phyloP scores from a whole-genome alignment of 768 basidiomycete species.

The Boletus fagicola region DNA sequence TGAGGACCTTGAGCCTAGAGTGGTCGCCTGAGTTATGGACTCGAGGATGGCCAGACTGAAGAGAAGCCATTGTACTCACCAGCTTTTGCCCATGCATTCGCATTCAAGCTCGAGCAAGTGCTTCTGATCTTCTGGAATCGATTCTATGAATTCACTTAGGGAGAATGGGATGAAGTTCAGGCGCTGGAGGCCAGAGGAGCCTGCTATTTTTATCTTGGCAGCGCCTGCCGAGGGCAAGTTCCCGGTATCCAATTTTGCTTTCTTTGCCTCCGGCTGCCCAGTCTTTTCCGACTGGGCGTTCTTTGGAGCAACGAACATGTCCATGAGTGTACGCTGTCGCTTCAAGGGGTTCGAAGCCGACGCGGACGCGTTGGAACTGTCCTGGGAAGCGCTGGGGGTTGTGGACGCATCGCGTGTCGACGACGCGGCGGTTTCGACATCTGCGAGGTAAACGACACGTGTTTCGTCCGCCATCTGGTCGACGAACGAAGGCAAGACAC shows the following conservation, averaged over 20 bases:
- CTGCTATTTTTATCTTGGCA: constrained; percentile 5
- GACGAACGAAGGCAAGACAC: constrained; percentile 14
- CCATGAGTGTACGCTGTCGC: constrained; percentile 63
- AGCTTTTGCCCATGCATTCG: constrained; percentile 70
- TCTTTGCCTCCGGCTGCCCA: constrained; percentile 43
- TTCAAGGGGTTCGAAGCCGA: constrained; percentile 33
- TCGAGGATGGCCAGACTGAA: not conserved
- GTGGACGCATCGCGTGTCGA: constrained; percentile 11
- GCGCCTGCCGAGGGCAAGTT: constrained; percentile 20
- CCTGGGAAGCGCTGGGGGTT: constrained; percentile 27
- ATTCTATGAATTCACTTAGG: constrained; percentile 47
- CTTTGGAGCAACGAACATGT: constrained; percentile 52
- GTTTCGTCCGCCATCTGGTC: constrained; percentile 25
- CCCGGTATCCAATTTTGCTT: constrained; percentile 39
- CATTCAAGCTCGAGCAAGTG: constrained; percentile 64
- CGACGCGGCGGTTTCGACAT: constrained; percentile 35
- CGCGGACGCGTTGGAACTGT: constrained; percentile 15
- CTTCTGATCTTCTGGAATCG: constrained; percentile 56
- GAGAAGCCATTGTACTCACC: constrained; percentile 37
- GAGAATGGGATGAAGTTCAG: constrained; percentile 74
- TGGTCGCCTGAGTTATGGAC: constrained; percentile 9
- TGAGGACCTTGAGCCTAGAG: constrained; percentile 68
- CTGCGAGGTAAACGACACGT: constrained; percentile 44
- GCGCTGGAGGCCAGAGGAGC: constrained; percentile 27
- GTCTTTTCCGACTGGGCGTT: constrained; percentile 22